Conservation (phyloP, 2,329 filamentous ascomycete species). For the Xylaria sp. region DNA sequence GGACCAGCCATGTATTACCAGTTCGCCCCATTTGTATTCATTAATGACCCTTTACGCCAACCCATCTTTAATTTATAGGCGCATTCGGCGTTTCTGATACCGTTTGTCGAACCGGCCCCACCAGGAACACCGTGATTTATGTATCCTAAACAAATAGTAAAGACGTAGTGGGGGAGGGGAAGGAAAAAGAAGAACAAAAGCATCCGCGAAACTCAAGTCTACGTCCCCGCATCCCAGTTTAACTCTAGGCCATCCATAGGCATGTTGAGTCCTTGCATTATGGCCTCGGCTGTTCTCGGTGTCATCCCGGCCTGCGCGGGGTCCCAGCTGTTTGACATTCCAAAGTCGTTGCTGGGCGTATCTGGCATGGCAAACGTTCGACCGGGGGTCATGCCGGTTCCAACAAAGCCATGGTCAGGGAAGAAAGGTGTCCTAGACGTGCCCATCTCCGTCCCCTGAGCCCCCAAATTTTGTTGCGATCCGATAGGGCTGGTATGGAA, state of each 20-base stretch:
- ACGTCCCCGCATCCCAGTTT: conserved; percentile 56
- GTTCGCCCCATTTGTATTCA: conserved; percentile 4
- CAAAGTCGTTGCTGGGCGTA: conserved; percentile 55
- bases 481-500: conserved; percentile 65
- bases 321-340: conserved; percentile 59
- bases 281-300: conserved; percentile 64
- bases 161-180: not conserved
- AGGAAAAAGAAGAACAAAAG: not conserved
- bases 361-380: conserved; percentile 53
- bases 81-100: conserved; percentile 11
- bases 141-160: not conserved
- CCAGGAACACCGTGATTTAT: conserved; percentile 3
- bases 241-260: conserved; percentile 71
- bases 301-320: conserved; percentile 61
- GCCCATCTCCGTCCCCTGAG: conserved; percentile 52
- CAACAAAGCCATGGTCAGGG: conserved; percentile 55
- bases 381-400: conserved; percentile 50
- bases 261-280: conserved; percentile 64
- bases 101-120: not conserved
- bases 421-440: conserved; percentile 56
- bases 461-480: conserved; percentile 56
- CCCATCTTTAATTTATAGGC: conserved; percentile 5
- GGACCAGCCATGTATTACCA: not conserved
- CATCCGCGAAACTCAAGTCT: conserved; percentile 11
- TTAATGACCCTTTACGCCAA: conserved; percentile 9